These are phyloP conservation scores for Amniculicola lignicola DNA, from an alignment of 495 filamentous ascomycete species.

Conservation along the genomic window DNA sequence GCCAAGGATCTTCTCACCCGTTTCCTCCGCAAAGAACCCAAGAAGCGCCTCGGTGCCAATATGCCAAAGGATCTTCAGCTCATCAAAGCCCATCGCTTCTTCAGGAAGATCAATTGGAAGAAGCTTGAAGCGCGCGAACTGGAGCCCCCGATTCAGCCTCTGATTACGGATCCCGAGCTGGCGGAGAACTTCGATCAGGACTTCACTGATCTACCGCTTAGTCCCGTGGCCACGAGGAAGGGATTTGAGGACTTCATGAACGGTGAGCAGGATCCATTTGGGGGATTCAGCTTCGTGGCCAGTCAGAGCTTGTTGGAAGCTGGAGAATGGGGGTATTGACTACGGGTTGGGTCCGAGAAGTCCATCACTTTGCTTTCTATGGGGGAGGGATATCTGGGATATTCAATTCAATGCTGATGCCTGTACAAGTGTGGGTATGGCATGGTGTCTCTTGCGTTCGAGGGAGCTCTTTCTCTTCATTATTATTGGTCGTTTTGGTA, in stretches of 20 bases:
- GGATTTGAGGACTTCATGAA: conserved; percentile 38
- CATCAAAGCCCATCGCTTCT: conserved; percentile 94
- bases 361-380: too few relatives aligned
- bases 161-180: conserved; percentile 90
- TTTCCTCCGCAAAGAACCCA: conserved; percentile 83
- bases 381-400: too few relatives aligned
- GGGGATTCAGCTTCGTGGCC: conserved; percentile 94
- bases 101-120: conserved; percentile 92
- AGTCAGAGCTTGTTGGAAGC: conserved; percentile 72
- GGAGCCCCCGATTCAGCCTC: conserved; percentile 79
- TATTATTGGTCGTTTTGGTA: too few relatives aligned
- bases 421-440: too few relatives aligned
- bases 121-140: conserved; percentile 73
- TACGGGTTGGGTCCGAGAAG: too few relatives aligned
- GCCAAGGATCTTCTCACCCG: conserved; percentile 90
- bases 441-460: too few relatives aligned
- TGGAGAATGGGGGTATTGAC: conserved; percentile 28
- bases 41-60: conserved; percentile 79
- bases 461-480: too few relatives aligned
- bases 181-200: conserved; percentile 91
- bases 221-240: conserved; percentile 65
- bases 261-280: conserved; percentile 68
- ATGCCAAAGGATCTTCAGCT: conserved; percentile 81
- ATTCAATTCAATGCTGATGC: too few relatives aligned
- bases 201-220: conserved; percentile 81